Conservation (phyloP, 2,329 filamentous ascomycete species). For the Alternaria triticina region DNA sequence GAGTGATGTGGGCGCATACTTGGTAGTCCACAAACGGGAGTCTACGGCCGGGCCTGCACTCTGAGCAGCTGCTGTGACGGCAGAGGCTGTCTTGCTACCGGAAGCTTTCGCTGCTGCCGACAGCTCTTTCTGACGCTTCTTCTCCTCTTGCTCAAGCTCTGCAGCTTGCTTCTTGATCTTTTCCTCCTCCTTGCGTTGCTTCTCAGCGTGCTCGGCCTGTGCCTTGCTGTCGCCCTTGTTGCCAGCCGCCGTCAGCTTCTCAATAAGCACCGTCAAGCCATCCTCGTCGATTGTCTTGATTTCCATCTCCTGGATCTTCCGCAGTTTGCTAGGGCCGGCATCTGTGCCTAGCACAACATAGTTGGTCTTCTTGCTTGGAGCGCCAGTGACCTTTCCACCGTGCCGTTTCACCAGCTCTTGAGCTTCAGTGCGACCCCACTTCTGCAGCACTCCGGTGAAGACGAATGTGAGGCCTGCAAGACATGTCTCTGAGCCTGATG, state of each 20-base stretch:
- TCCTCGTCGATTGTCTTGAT: slow-evolving; percentile 95
- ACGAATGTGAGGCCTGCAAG: slow-evolving; percentile 90
- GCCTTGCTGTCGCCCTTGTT: slow-evolving; percentile 77
- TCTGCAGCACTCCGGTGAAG: slow-evolving; percentile 87
- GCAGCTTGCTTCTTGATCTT: slow-evolving; percentile 80
- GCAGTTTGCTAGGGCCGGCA: slow-evolving; percentile 90
- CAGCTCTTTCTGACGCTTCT: slow-evolving; percentile 66
- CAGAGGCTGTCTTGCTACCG: slow-evolving; percentile 47
- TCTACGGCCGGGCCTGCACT: slow-evolving; percentile 35
- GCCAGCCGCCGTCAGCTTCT: slow-evolving; percentile 80
- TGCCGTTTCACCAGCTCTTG: slow-evolving; percentile 89
- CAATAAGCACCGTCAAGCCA: slow-evolving; percentile 86
- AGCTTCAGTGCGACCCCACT: slow-evolving; percentile 82
- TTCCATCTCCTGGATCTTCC: slow-evolving; percentile 78
- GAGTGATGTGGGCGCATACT: slow-evolving; percentile 86
- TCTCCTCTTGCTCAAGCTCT: slow-evolving; percentile 90
- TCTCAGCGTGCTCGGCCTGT: slow-evolving; percentile 82
- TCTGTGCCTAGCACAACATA: slow-evolving; percentile 92
- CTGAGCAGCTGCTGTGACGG: slow-evolving; percentile 28
- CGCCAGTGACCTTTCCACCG: slow-evolving; percentile 85
- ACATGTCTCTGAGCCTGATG: slow-evolving; percentile 85
- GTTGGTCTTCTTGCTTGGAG: slow-evolving; percentile 90
- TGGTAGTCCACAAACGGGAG: slow-evolving; percentile 79
- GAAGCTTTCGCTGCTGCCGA: slow-evolving; percentile 42
- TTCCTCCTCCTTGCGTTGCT: slow-evolving; percentile 82